A percentile compares a stretch with the other conserved stretches of the same genome.
phyloP scores from a whole-genome alignment of 176 grass and related monocot genomes.

The Pharus latifolius region DNA sequence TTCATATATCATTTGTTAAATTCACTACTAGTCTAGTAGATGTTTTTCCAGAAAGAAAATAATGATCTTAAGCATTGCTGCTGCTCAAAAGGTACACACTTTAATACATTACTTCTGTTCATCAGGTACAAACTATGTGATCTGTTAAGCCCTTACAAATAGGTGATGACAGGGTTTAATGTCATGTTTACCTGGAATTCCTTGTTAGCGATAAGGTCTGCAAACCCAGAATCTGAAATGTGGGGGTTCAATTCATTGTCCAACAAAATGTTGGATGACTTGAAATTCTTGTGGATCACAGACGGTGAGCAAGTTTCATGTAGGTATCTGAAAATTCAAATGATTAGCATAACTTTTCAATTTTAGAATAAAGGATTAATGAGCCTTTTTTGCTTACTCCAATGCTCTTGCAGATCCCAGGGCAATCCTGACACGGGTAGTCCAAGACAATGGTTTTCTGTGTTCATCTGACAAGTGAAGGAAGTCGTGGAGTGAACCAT shows the following conservation, averaged over 20 bases:
- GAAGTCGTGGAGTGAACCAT: slow-evolving; percentile 57
- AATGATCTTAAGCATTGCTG: not conserved
- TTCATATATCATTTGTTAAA: not conserved
- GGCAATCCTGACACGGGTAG: slow-evolving; percentile 75
- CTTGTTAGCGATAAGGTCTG: slow-evolving; percentile 41
- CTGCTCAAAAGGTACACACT: not conserved
- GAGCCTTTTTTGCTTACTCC: slow-evolving; percentile 46
- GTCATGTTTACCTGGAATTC: slow-evolving; percentile 63
- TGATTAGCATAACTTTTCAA: not conserved
- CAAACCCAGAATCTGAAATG: slow-evolving; percentile 80
- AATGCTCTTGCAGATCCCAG: slow-evolving; percentile 91
- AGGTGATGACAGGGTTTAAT: not conserved
- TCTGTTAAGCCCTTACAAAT: not conserved
- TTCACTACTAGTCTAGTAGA: not conserved
- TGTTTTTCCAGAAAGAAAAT: not conserved
- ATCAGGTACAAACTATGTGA: not conserved
- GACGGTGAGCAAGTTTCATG: slow-evolving; percentile 90
- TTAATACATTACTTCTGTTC: not conserved
- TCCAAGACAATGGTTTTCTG: slow-evolving; percentile 65
- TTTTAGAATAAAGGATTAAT: not conserved
- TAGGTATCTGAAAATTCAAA: slow-evolving; percentile 55
- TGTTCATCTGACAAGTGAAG: slow-evolving; percentile 57
- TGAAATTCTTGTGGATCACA: slow-evolving; percentile 77
- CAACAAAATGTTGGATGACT: slow-evolving; percentile 87
- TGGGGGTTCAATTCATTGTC: slow-evolving; percentile 76